Evolutionary conservation across 768 basidiomycete species (phyloP), one percentile per base, ranked within the genome.

Genomic region (Sporobolomyces phaffii): DNA sequence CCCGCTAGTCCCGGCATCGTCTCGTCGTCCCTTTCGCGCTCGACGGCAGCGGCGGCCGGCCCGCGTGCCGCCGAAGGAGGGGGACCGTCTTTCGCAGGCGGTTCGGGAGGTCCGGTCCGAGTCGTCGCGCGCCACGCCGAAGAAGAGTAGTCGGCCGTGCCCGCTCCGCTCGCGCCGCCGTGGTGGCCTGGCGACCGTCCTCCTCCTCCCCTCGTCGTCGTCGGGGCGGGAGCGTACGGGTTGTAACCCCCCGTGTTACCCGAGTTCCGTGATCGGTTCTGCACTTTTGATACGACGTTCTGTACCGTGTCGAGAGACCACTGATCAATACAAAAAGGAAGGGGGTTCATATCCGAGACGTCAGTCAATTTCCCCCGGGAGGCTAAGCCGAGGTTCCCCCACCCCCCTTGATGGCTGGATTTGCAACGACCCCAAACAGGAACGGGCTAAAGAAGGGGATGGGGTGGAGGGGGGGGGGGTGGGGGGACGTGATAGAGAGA

Each of bases 1-100:
- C 64, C 64, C 34, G 53, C 60, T 20, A 67, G 31, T 36, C 60
- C 54, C 1, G 62, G 65, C 60, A 62, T 67, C 17, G 61, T 62
- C 60, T 50, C 38, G 34, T 62, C 52, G 36, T 24, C 26, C 18
- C 29, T 38, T 44, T 34, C 36, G 29, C 44, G 3, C 54, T 44
- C 26, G 58, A 22, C 29, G 40, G 6, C 28, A 29, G 24, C 18
- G 60, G 41, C 18, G 47, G 31, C 34, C n/a, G n/a, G n/a, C n/a
- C n/a, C n/a, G n/a, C n/a, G n/a, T n/a, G n/a, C n/a, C n/a, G n/a
- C n/a, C n/a, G n/a, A n/a, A n/a, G n/a, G n/a, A n/a, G 60, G 24
- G n/a, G 31, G 44, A 22, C 1, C 52, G 60, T 49, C 54, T 20
- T 47, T 52, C 43, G 49, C 43, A 29, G 49, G 60, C 8, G 48